phyloP scores from a whole-genome alignment of 768 basidiomycete species.

The Exsudoporus frostii region DNA sequence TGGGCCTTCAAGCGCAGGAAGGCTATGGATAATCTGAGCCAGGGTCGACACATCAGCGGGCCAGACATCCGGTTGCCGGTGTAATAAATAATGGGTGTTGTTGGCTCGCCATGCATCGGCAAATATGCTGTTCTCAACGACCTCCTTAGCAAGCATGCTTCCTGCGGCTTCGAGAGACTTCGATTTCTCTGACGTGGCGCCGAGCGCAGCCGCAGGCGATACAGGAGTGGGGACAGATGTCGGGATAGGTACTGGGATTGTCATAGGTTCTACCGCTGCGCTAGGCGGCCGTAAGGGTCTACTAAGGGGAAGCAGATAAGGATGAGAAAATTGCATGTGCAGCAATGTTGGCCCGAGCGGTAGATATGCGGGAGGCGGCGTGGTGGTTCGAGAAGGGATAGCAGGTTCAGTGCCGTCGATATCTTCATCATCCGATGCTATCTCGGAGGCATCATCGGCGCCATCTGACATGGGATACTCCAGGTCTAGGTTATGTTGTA shows the following conservation, averaged over 20 bases:
- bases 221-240: slow-evolving; percentile 79
- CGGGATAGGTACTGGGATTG: slow-evolving; percentile 38
- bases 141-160: slow-evolving; percentile 59
- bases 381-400: slow-evolving; percentile 51
- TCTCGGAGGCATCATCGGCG: slow-evolving; percentile 38
- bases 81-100: slow-evolving; percentile 20
- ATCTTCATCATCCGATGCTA: slow-evolving; percentile 41
- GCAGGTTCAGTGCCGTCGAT: slow-evolving; percentile 27
- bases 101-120: slow-evolving; percentile 59
- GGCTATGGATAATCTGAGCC: slow-evolving; percentile 33
- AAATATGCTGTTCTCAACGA: slow-evolving; percentile 72
- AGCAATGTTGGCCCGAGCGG: slow-evolving; percentile 69
- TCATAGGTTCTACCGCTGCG: slow-evolving; percentile 45
- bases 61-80: slow-evolving; percentile 45
- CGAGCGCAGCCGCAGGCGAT: slow-evolving; percentile 71
- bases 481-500: slow-evolving; percentile 48
- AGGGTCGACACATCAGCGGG: slow-evolving; percentile 52
- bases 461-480: slow-evolving; percentile 31
- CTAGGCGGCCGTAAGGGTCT: slow-evolving; percentile 59
- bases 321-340: slow-evolving; percentile 65
- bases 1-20: slow-evolving; percentile 39
- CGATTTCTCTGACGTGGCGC: slow-evolving; percentile 60
- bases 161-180: slow-evolving; percentile 69
- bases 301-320: slow-evolving; percentile 57
- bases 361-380: slow-evolving; percentile 68